Base-by-base conservation (phyloP, 768 basidiomycete species). In the Pisolithus microcarpus region DNA sequence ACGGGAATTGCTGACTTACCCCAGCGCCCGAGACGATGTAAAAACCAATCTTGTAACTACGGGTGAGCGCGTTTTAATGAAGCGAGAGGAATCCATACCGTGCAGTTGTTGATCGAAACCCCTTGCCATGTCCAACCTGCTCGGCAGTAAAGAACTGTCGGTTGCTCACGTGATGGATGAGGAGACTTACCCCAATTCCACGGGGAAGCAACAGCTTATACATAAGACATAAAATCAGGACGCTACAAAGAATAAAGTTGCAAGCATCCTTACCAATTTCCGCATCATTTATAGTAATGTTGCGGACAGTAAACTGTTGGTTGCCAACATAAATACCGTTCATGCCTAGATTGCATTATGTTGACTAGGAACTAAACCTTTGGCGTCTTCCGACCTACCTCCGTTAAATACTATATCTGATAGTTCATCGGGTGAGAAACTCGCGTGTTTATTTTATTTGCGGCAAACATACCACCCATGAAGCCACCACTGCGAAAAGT, bases 271-370 rank as follows among this genome's bases (percentile, higher is more conserved):
- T 52, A 71, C 73, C 74, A 39, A 68, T 68, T 8, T 73, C 64
- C 24, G 75, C 73, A 52, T 78, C 74, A 58, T 75, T 76, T 40
- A 79, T 65, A 15, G 75, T 79, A 51, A 85, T 63, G 58, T 85
- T 85, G 24, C 84, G 76, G n/a, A 84, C 81, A 7, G 83, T 84
- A 57, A 85, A 85, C 76, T 90, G 88, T 66, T 91, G 88, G 57
- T 89, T 90, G 44, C 88, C 87, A 46, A 84, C 83, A 74, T 77
- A 80, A 52, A 90, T 82, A 5, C 84, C 87, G 56, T 70, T 80
- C 67, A 79, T 81, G n/a, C 86, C 85, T 65, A 18, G 9, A 15
- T 49, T 36, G 38, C 15, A 42, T 38, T 13, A 49, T 26, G 31
- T 57, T 8, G 48, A 47, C 31, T 11, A 11, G 42, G 11, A 34